Conservation (phyloP, 202 grass and related monocot genomes). For the Schoenoplectus triqueter region DNA sequence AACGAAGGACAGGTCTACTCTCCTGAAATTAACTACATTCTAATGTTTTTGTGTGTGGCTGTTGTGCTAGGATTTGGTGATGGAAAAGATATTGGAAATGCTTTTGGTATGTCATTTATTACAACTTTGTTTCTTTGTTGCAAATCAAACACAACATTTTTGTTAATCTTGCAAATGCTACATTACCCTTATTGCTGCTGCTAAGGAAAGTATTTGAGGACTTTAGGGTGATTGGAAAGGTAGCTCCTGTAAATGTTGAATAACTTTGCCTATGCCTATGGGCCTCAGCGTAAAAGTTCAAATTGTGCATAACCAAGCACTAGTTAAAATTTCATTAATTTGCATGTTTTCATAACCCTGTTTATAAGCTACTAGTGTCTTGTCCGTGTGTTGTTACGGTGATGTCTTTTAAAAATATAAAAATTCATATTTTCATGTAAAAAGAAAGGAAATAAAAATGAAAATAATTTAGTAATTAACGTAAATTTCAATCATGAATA, state of each 20-base stretch:
- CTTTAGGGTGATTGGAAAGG: slow-evolving; percentile 1
- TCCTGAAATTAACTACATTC: slow-evolving; percentile 54
- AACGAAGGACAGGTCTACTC: slow-evolving; percentile 52
- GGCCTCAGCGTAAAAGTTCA: neutral
- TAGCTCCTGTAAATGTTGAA: neutral
- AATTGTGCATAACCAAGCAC: neutral
- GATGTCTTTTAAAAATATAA: too few species aligned
- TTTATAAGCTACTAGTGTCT: neutral
- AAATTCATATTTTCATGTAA: too few species aligned
- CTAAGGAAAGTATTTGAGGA: neutral
- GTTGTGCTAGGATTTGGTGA: slow-evolving; percentile 45
- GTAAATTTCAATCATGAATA: too few species aligned
- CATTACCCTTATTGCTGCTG: neutral
- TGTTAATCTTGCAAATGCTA: neutral
- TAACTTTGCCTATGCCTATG: neutral
- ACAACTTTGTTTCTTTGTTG: neutral
- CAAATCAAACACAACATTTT: slow-evolving; percentile 12
- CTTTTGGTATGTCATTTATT: slow-evolving; percentile 46
- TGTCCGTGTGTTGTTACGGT: too few species aligned
- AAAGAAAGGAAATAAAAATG: too few species aligned
- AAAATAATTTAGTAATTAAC: too few species aligned
- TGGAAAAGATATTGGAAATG: slow-evolving; percentile 54
- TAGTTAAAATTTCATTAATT: slow-evolving; percentile 12
- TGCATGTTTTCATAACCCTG: neutral
- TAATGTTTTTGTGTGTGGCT: slow-evolving; percentile 51